phyloP scores from a whole-genome alignment of 768 basidiomycete species.

The Mycena filopes region DNA sequence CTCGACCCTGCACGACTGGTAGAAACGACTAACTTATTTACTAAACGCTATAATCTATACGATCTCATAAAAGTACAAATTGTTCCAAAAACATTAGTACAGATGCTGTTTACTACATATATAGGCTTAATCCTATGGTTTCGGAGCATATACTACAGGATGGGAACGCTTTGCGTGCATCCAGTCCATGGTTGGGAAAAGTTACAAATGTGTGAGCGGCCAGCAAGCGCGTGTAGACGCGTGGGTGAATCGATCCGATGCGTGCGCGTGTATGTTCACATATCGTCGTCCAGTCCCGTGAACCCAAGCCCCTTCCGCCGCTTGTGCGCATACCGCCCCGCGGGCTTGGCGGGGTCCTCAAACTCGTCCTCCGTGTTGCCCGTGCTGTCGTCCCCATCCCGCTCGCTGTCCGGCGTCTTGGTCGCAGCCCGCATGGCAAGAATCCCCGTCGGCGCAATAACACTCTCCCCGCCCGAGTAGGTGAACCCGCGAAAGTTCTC shows the following conservation, averaged over 20 bases:
- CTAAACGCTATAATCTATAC: slow-evolving; percentile 15
- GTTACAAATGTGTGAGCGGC: slow-evolving; percentile 28
- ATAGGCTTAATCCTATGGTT: slow-evolving; percentile 17
- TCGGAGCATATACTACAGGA: slow-evolving; percentile 23
- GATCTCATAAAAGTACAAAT: slow-evolving; percentile 19
- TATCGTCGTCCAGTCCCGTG: slow-evolving; percentile 52
- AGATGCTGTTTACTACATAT: slow-evolving; percentile 15
- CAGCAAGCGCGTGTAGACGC: slow-evolving; percentile 9
- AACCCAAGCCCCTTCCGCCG: slow-evolving; percentile 60
- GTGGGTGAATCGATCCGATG: slow-evolving; percentile 1
- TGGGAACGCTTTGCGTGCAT: neutral
- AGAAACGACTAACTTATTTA: slow-evolving; percentile 22
- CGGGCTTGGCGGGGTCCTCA: slow-evolving; percentile 70
- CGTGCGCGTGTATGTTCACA: slow-evolving; percentile 23
- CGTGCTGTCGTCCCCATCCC: slow-evolving; percentile 61
- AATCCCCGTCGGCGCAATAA: slow-evolving; percentile 57
- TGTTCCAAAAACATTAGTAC: slow-evolving; percentile 18
- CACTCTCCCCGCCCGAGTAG: slow-evolving; percentile 79
- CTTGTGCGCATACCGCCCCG: slow-evolving; percentile 75
- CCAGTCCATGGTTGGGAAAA: slow-evolving; percentile 3
- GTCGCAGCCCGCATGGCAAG: slow-evolving; percentile 40
- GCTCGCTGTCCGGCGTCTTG: slow-evolving; percentile 36
- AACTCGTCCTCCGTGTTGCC: slow-evolving; percentile 80
- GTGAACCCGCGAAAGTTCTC: slow-evolving; percentile 98
- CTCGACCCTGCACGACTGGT: slow-evolving; percentile 80